These are phyloP conservation scores for Clonostachys rosea DNA, from an alignment of 2,329 filamentous ascomycete species.

Conservation along the genomic window DNA sequence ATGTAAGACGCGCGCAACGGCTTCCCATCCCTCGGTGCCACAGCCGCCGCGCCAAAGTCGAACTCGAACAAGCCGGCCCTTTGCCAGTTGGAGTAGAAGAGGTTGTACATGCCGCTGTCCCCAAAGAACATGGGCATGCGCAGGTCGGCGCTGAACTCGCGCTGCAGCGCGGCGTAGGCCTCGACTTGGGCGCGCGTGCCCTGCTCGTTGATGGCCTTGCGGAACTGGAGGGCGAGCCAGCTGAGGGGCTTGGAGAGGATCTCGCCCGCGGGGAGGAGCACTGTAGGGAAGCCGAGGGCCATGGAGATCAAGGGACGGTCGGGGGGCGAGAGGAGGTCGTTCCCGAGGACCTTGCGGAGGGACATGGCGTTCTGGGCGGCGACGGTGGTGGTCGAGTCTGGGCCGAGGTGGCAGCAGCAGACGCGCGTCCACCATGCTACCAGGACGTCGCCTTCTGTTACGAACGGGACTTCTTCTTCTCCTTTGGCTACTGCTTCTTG, in stretches of 20 bases:
- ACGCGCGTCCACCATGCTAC: slow-evolving; percentile 26
- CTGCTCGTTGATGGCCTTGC: slow-evolving; percentile 19
- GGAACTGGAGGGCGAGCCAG: slow-evolving; percentile 15
- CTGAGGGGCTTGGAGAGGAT: slow-evolving; percentile 20
- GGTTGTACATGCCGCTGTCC: slow-evolving; percentile 18
- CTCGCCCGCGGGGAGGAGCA: slow-evolving; percentile 11
- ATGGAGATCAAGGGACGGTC: slow-evolving; percentile 13
- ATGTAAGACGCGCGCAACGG: slow-evolving; percentile 9
- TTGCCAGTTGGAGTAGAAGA: slow-evolving; percentile 23
- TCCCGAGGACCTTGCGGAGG: not conserved
- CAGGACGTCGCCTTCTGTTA: slow-evolving; percentile 31
- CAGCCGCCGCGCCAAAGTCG: slow-evolving; percentile 1
- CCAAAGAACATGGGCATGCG: slow-evolving; percentile 21
- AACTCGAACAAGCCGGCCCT: slow-evolving; percentile 10
- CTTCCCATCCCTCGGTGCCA: not conserved
- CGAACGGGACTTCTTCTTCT: slow-evolving; percentile 11
- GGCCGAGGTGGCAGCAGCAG: slow-evolving; percentile 1
- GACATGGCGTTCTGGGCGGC: not conserved
- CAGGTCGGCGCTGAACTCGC: slow-evolving; percentile 6
- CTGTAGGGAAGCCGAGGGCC: slow-evolving; percentile 9
- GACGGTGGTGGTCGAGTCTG: not conserved
- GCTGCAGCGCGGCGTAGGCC: slow-evolving; percentile 15
- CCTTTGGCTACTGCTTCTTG: not conserved
- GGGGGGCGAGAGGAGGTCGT: not conserved
- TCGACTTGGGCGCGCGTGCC: slow-evolving; percentile 24